phyloP scores from a whole-genome alignment of 1,284 basidiomycete genomes.

The Agaricales sp. region DNA sequence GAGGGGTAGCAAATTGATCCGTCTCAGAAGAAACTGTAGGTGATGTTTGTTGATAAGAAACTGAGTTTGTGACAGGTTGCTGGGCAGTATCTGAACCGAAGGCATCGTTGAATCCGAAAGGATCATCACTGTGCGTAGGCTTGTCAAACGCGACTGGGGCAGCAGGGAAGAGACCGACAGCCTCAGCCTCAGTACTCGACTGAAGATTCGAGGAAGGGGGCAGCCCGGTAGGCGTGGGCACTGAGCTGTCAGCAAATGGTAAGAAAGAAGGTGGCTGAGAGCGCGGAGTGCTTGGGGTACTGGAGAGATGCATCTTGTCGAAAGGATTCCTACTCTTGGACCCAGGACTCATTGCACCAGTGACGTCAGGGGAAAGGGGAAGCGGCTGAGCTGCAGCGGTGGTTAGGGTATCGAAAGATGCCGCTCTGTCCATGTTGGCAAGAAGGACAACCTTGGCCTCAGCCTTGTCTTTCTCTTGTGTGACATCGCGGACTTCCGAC shows the following conservation, averaged over 20 bases:
- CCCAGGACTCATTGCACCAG: slow-evolving; percentile 26
- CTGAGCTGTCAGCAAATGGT: slow-evolving; percentile 33
- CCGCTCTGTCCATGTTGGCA: slow-evolving; percentile 15
- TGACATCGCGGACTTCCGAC: slow-evolving; percentile 39
- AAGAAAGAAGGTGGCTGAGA: slow-evolving; percentile 46
- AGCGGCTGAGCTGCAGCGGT: slow-evolving; percentile 61
- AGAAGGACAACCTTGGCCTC: slow-evolving; percentile 29
- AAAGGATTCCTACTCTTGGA: slow-evolving; percentile 90
- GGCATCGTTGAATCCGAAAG: slow-evolving; percentile 48
- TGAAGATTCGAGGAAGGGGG: slow-evolving; percentile 17
- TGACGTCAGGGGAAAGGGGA: slow-evolving; percentile 53
- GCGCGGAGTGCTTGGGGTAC: slow-evolving; percentile 21
- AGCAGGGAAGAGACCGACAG: slow-evolving; percentile 9
- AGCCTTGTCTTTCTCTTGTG: slow-evolving; percentile 46
- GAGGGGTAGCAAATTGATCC: slow-evolving; percentile 55
- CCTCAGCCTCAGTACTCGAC: slow-evolving; percentile 11
- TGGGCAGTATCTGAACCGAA: slow-evolving; percentile 20
- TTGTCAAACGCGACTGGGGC: slow-evolving; percentile 6
- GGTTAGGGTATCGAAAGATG: slow-evolving; percentile 38
- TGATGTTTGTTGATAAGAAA: slow-evolving; percentile 15
- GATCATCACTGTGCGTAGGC: slow-evolving; percentile 27
- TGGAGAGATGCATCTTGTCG: slow-evolving; percentile 47
- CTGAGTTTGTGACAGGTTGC: slow-evolving; percentile 3
- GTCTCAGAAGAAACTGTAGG: slow-evolving; percentile 29
- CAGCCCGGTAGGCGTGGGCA: slow-evolving; percentile 17